Evolutionary conservation across 2,329 filamentous ascomycete genomes (phyloP).

Genomic region (Neofusicoccum sp.): DNA sequence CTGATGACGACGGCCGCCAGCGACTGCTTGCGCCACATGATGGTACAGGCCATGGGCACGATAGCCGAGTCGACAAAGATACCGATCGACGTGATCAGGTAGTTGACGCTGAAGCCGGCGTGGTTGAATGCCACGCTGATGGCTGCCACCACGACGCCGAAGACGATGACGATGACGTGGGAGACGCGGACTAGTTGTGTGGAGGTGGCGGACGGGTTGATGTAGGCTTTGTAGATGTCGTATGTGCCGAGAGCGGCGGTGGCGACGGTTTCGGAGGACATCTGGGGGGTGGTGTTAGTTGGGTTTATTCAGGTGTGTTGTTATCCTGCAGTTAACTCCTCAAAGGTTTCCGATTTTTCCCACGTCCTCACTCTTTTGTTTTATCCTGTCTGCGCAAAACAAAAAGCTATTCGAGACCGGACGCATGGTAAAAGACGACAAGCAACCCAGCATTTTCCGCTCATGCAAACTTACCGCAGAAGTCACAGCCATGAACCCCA

Average conservation of each 20-base stretch:
- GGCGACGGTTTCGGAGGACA: constrained; percentile 41
- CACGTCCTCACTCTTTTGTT: no score
- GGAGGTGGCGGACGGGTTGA: constrained; percentile 37
- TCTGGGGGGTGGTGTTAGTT: not conserved
- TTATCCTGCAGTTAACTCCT: no score
- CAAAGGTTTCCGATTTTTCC: no score
- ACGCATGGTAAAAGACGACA: constrained; percentile 19
- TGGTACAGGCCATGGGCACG: constrained; percentile 38
- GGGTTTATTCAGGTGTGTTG: not conserved
- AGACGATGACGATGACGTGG: constrained; percentile 41
- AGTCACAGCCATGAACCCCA: constrained; percentile 37
- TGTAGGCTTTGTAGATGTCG: constrained; percentile 46
- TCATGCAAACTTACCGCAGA: constrained; percentile 19
- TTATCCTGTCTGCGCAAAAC: no score
- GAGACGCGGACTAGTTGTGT: constrained; percentile 40
- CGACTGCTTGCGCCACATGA: constrained; percentile 41
- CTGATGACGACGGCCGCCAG: constrained; percentile 51
- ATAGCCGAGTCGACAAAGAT: constrained; percentile 44
- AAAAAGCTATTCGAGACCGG: not conserved
- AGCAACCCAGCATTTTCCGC: no score
- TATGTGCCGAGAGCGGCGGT: constrained; percentile 42
- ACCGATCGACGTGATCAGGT: constrained; percentile 35
- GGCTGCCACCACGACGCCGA: constrained; percentile 39
- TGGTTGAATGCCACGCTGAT: constrained; percentile 32
- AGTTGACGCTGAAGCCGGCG: constrained; percentile 19